phyloP scores from a whole-genome alignment of 2,329 filamentous ascomycete genomes.

The Diaporthe batatas region DNA sequence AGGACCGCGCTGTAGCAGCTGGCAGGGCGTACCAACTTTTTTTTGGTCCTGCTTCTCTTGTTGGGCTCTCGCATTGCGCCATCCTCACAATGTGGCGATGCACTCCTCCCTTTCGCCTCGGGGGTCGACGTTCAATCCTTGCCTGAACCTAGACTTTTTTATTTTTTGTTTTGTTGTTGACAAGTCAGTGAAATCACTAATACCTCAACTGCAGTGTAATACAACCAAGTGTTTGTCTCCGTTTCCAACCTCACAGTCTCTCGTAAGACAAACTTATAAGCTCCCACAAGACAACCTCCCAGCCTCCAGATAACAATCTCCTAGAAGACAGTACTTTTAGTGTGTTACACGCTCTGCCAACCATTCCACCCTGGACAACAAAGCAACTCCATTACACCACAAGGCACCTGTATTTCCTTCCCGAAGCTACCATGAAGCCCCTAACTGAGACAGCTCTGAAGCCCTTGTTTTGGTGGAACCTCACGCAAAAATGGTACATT shows the following conservation, averaged over 20 bases:
- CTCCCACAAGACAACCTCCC: no score
- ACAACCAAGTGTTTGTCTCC: no score
- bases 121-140: constrained; percentile 3
- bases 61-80: constrained; percentile 58
- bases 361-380: background rate
- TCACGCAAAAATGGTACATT: background rate
- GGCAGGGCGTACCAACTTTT: constrained; percentile 49
- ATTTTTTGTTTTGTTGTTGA: background rate
- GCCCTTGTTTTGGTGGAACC: background rate
- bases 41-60: constrained; percentile 61
- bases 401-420: background rate
- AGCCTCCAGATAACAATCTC: no score
- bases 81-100: constrained; percentile 11
- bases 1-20: constrained; percentile 33
- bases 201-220: no score
- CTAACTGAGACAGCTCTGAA: no score
- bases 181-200: background rate
- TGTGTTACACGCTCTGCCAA: background rate
- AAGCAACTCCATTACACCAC: background rate
- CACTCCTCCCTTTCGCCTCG: background rate
- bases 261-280: no score
- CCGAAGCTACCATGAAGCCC: no score
- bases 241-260: no score
- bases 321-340: no score
- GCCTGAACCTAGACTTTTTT: background rate